A percentile compares a stretch with the other conserved stretches of the same genome.
Conservation (phyloP, 495 filamentous ascomycete species). For the Hyaloscypha hepaticicola region DNA sequence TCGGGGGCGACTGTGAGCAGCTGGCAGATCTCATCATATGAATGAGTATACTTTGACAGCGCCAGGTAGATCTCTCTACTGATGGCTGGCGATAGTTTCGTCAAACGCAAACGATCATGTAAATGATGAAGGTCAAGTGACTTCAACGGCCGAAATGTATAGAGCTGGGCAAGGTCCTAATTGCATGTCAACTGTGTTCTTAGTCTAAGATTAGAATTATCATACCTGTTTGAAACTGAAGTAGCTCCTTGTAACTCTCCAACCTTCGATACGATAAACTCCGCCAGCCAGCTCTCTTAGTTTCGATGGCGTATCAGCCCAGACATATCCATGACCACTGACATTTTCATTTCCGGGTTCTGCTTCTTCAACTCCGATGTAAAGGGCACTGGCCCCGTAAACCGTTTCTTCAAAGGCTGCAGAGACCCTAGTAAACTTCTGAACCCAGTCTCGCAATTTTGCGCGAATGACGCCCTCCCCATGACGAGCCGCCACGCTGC, state of each 20-base stretch:
- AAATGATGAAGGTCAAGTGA: slow-evolving; percentile 85
- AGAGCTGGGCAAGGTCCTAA: slow-evolving; percentile 63
- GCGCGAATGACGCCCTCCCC: slow-evolving; percentile 87
- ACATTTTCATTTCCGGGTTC: slow-evolving; percentile 56
- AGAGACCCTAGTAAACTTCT: slow-evolving; percentile 86
- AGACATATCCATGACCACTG: slow-evolving; percentile 90
- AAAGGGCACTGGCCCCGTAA: slow-evolving; percentile 87
- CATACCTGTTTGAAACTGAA: slow-evolving; percentile 87
- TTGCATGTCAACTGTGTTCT: not conserved
- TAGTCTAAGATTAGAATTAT: not conserved
- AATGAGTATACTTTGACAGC: slow-evolving; percentile 69
- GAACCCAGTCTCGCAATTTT: slow-evolving; percentile 87
- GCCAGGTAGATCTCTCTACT: slow-evolving; percentile 79
- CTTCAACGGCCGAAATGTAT: slow-evolving; percentile 71
- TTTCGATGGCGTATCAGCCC: slow-evolving; percentile 78
- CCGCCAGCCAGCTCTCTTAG: slow-evolving; percentile 84
- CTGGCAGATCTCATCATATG: slow-evolving; percentile 86
- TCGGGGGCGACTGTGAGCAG: slow-evolving; percentile 84
- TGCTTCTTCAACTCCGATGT: slow-evolving; percentile 74
- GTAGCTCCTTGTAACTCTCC: slow-evolving; percentile 91
- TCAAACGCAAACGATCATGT: slow-evolving; percentile 80
- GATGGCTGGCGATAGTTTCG: slow-evolving; percentile 69
- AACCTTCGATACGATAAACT: slow-evolving; percentile 89
- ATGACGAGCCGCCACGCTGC: slow-evolving; percentile 79
- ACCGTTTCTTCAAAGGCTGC: slow-evolving; percentile 95